Conservation (phyloP, 2,329 filamentous ascomycete species). For the Aspergillus candidus region DNA sequence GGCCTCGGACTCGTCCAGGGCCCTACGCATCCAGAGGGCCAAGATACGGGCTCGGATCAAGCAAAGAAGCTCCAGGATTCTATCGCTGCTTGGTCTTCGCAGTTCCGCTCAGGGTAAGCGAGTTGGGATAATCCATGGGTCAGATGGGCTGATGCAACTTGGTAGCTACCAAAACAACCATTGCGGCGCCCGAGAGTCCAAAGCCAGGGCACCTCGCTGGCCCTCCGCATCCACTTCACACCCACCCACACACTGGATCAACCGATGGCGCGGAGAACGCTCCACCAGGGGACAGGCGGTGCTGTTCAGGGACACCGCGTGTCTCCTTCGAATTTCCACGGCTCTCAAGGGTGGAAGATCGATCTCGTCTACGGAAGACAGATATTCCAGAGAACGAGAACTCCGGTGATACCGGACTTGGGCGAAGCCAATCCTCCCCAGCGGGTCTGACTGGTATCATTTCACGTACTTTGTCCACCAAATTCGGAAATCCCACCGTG, state of each 20-base stretch:
- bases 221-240: too few relatives aligned
- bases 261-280: too few relatives aligned
- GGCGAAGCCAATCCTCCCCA: conserved; percentile 21
- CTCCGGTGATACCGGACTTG: neutral
- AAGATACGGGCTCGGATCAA: conserved; percentile 28
- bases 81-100: conserved; percentile 31
- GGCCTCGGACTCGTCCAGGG: conserved; percentile 15
- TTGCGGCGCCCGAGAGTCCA: too few relatives aligned
- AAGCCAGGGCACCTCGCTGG: too few relatives aligned
- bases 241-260: too few relatives aligned
- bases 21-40: conserved; percentile 13
- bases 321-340: too few relatives aligned
- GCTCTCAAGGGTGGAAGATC: neutral
- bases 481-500: conserved; percentile 37
- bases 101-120: conserved; percentile 21
- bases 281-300: too few relatives aligned
- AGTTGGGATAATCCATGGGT: too few relatives aligned
- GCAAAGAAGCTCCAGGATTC: conserved; percentile 31
- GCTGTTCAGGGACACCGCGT: too few relatives aligned
- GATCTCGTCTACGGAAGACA: neutral
- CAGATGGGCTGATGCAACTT: too few relatives aligned
- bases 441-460: conserved; percentile 29
- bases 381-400: neutral
- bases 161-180: too few relatives aligned
- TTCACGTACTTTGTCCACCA: conserved; percentile 33